Conservation (phyloP, 257 asterid species). For the Solanum appendiculatum region DNA sequence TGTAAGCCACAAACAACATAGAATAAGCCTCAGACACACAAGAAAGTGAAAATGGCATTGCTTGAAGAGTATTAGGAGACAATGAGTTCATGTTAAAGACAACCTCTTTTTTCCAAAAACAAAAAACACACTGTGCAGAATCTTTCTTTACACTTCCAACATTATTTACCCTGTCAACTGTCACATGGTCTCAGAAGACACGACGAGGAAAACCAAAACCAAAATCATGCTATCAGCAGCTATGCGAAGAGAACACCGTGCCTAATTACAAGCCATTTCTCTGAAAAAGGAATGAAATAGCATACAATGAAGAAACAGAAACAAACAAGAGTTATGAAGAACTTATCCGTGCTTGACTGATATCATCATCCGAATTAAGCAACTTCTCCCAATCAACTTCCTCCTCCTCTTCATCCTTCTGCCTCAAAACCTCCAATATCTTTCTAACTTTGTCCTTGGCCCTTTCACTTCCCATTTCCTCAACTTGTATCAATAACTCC, state of each 20-base stretch:
- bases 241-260: background rate
- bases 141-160: slow-evolving; percentile 3
- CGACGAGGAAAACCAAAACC: background rate
- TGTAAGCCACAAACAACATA: background rate
- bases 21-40: background rate
- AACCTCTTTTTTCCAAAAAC: background rate
- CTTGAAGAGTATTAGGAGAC: background rate
- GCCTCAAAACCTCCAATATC: slow-evolving; percentile 58
- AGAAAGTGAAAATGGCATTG: background rate
- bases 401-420: slow-evolving; percentile 61
- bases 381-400: slow-evolving; percentile 91
- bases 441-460: slow-evolving; percentile 36
- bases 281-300: background rate
- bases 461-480: slow-evolving; percentile 33
- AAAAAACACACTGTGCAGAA: background rate
- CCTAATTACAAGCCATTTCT: slow-evolving; percentile 12
- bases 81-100: background rate
- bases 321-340: background rate
- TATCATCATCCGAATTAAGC: slow-evolving; percentile 49
- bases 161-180: background rate
- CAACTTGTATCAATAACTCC: slow-evolving; percentile 43
- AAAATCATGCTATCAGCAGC: background rate
- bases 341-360: slow-evolving; percentile 17
- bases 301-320: background rate
- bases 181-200: background rate